Evolutionary conservation across 176 grass and related monocot genomes (phyloP).

Genomic region (Triticum dicoccoides): DNA sequence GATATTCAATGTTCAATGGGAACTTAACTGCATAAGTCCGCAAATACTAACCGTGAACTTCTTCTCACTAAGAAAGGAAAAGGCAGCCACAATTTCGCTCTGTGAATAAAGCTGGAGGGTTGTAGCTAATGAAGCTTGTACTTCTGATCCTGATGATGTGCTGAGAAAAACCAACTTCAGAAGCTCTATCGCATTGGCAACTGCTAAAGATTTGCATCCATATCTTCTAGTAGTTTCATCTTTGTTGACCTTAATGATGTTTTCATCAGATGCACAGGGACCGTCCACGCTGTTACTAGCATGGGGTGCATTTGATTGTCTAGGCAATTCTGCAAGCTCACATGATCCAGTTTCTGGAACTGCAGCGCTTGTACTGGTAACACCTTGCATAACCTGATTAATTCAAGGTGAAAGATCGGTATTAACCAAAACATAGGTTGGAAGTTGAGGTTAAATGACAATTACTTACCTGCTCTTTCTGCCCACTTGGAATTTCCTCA

Average conservation of each 20-base stretch:
- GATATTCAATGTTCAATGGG: conserved; percentile 17
- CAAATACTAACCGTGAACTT: conserved; percentile 67
- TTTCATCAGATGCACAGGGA: conserved; percentile 32
- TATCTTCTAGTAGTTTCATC: conserved; percentile 56
- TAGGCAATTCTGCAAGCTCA: conserved; percentile 28
- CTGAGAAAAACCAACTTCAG: conserved; percentile 89
- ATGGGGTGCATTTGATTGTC: conserved; percentile 27
- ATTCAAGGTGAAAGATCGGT: neutral
- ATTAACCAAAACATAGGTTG: neutral
- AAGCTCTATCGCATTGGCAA: conserved; percentile 82
- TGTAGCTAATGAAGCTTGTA: conserved; percentile 68
- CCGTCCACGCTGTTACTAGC: conserved; percentile 32
- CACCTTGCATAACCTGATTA: conserved; percentile 38
- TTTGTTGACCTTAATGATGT: conserved; percentile 47
- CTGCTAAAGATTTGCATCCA: conserved; percentile 60
- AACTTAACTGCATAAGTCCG: conserved; percentile 23
- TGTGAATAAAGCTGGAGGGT: conserved; percentile 82
- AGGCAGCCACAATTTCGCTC: conserved; percentile 80
- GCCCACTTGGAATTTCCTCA: conserved; percentile 16
- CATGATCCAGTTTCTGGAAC: conserved; percentile 28
- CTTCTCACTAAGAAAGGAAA: conserved; percentile 81
- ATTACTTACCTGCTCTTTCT: conserved; percentile 47
- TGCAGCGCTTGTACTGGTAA: conserved; percentile 11
- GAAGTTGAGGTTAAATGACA: conserved; percentile 5
- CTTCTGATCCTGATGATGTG: conserved; percentile 60